A percentile compares a stretch with the other conserved stretches of the same genome.
These are phyloP conservation scores for Digitaria exilis DNA, from an alignment of 202 grass and related monocot species.

Conservation along the genomic window DNA sequence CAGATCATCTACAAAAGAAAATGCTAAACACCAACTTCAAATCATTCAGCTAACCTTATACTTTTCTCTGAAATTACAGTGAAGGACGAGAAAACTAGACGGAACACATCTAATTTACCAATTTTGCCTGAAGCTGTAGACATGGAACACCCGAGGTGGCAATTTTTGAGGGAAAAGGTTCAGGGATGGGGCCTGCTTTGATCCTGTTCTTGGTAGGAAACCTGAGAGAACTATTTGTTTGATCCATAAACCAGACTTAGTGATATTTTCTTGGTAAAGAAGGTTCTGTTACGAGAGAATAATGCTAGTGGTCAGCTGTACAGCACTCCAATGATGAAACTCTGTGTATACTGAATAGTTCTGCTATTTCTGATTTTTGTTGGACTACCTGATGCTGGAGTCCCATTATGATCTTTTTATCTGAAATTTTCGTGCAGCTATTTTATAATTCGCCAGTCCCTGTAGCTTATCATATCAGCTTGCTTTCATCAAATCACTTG, in stretches of 20 bases:
- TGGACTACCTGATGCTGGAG: neutral
- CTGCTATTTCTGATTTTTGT: conserved; percentile 29
- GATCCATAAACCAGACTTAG: conserved; percentile 29
- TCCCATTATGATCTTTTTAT: neutral
- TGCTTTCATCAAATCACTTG: neutral
- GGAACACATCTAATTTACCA: neutral
- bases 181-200: neutral
- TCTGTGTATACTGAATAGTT: conserved; percentile 29
- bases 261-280: conserved; percentile 31
- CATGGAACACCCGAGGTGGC: neutral
- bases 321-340: conserved; percentile 36
- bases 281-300: conserved; percentile 38
- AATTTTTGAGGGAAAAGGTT: conserved; percentile 16
- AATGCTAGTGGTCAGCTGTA: conserved; percentile 48
- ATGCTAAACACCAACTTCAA: neutral
- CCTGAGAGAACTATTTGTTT: neutral
- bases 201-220: conserved; percentile 30
- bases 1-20: neutral
- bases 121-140: conserved; percentile 28
- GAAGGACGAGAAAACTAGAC: conserved; percentile 6
- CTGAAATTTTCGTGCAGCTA: neutral
- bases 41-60: conserved; percentile 1
- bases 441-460: neutral
- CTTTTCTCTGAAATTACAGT: conserved; percentile 22
- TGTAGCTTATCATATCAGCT: neutral